Percentiles rank a stretch among this genome's conserved stretches.
Evolutionary conservation across 2,329 filamentous ascomycete genomes (phyloP).

Genomic region (Trichoderma sp.): DNA sequence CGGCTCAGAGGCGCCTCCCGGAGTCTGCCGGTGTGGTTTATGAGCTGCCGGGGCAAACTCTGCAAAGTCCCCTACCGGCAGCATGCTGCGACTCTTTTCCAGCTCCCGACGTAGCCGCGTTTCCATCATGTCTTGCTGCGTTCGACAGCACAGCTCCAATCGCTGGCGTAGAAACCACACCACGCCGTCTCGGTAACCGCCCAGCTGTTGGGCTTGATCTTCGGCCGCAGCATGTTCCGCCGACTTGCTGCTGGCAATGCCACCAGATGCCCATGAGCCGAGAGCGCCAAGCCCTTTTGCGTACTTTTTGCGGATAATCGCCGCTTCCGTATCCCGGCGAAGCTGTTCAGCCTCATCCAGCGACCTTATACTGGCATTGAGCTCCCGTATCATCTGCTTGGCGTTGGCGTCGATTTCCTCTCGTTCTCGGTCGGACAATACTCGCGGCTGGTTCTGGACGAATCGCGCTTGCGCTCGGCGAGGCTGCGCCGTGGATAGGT

Average conservation of each 20-base stretch:
- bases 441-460: constrained; percentile 49
- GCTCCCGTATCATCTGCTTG: constrained; percentile 79
- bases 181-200: constrained; percentile 76
- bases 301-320: constrained; percentile 71
- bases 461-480: constrained; percentile 55
- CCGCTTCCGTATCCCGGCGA: constrained; percentile 72
- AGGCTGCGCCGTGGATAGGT: constrained; percentile 78
- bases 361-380: constrained; percentile 77
- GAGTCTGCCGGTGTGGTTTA: constrained; percentile 13
- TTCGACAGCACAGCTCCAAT: constrained; percentile 73
- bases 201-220: constrained; percentile 64
- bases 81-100: constrained; percentile 84
- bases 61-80: constrained; percentile 47
- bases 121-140: constrained; percentile 92
- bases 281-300: constrained; percentile 64
- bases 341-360: constrained; percentile 81
- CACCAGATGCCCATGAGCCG: constrained; percentile 66
- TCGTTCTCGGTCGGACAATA: constrained; percentile 77
- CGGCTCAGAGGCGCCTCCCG: neutral
- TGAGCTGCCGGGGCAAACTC: constrained; percentile 34
- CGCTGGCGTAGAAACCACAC: constrained; percentile 77
- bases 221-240: constrained; percentile 74
- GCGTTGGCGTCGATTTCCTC: constrained; percentile 87
- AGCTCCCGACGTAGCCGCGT: constrained; percentile 79
- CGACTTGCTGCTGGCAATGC: constrained; percentile 50